phyloP scores from a whole-genome alignment of 352 stramenopile species.

The Pythium rishiriense region DNA sequence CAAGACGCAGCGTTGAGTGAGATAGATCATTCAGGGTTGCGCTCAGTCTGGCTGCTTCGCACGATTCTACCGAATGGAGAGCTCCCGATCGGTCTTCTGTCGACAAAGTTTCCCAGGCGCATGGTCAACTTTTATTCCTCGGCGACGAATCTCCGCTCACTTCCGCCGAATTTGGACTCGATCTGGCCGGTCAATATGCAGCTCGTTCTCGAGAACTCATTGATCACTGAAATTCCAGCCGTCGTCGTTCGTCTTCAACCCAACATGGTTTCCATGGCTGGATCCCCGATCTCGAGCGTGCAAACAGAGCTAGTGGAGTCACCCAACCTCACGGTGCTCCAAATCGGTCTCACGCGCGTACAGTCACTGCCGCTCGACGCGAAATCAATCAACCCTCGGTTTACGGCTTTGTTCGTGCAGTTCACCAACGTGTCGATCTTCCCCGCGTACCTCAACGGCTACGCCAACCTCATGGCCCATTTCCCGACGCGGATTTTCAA shows the following conservation, averaged over 20 bases:
- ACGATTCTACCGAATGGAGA: conserved; percentile 1
- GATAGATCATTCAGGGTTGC: background rate
- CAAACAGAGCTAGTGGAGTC: conserved; percentile 10
- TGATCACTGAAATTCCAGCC: conserved; percentile 12
- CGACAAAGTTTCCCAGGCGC: conserved; percentile 5
- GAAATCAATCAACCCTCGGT: background rate
- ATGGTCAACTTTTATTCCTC: conserved; percentile 8
- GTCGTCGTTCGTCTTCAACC: conserved; percentile 9
- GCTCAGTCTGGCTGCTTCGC: background rate
- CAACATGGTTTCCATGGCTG: conserved; percentile 2
- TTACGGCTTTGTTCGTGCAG: conserved; percentile 10
- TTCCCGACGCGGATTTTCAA: conserved; percentile 10
- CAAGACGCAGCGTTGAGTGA: background rate
- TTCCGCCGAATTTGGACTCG: conserved; percentile 5
- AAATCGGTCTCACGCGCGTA: conserved; percentile 7
- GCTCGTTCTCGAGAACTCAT: conserved; percentile 19
- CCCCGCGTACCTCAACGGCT: conserved; percentile 11
- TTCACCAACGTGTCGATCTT: conserved; percentile 16
- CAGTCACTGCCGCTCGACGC: conserved; percentile 4
- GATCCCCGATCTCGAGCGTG: background rate
- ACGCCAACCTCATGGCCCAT: background rate
- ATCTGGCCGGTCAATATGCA: conserved; percentile 5
- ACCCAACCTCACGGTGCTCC: conserved; percentile 8
- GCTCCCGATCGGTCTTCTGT: conserved; percentile 8
- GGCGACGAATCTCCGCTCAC: conserved; percentile 13